Percentiles rank a stretch among this genome's conserved stretches.
phyloP scores from a whole-genome alignment of 768 basidiomycete species.

The Phylloporus scabripes region DNA sequence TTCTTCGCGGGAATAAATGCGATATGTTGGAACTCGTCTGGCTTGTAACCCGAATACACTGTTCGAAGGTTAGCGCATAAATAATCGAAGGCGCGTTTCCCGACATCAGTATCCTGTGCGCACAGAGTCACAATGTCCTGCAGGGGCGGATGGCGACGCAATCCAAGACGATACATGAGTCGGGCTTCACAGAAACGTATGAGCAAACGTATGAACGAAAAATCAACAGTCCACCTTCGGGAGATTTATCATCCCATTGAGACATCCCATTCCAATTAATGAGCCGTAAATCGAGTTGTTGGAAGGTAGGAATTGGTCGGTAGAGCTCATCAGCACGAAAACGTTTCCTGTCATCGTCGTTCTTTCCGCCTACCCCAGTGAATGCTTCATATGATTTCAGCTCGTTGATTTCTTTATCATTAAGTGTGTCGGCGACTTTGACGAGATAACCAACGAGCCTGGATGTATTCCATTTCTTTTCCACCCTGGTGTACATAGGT shows the following conservation, averaged over 20 bases:
- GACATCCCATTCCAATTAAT: slow-evolving; percentile 69
- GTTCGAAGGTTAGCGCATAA: slow-evolving; percentile 44
- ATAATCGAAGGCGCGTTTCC: slow-evolving; percentile 63
- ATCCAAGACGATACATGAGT: slow-evolving; percentile 64
- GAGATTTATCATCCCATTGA: slow-evolving; percentile 68
- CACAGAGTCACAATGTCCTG: slow-evolving; percentile 61
- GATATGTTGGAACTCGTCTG: slow-evolving; percentile 30
- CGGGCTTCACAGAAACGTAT: slow-evolving; percentile 50
- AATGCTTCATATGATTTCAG: not conserved
- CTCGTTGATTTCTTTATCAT: not conserved
- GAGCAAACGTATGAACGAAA: not conserved
- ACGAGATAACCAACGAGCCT: not conserved
- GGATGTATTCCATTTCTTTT: not conserved
- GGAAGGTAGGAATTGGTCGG: slow-evolving; percentile 68
- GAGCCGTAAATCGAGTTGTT: slow-evolving; percentile 65
- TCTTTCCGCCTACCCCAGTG: not conserved
- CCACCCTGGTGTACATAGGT: not conserved
- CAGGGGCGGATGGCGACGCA: slow-evolving; percentile 60
- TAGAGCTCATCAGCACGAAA: slow-evolving; percentile 65
- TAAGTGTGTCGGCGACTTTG: not conserved
- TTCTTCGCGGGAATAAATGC: slow-evolving; percentile 1
- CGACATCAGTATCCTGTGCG: slow-evolving; percentile 45
- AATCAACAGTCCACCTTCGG: slow-evolving; percentile 59
- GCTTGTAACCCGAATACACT: slow-evolving; percentile 38
- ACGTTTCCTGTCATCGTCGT: not conserved